These are phyloP conservation scores for Trichoderma aggressivum DNA, from an alignment of 2,329 filamentous ascomycete genomes.

Conservation along the genomic window DNA sequence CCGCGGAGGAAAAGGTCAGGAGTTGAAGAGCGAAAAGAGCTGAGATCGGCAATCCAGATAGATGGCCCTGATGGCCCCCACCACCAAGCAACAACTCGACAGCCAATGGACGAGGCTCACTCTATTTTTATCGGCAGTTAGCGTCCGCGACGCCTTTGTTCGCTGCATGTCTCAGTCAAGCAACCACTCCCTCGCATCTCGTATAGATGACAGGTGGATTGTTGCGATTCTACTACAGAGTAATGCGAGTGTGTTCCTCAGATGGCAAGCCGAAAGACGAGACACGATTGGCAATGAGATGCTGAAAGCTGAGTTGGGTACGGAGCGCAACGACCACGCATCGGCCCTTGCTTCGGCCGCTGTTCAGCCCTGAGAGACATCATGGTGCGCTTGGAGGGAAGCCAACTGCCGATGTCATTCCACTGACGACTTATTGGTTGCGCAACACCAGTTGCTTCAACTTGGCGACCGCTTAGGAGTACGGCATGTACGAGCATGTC, in stretches of 20 bases:
- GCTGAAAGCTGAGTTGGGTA: not conserved
- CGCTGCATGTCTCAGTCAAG: slow-evolving; percentile 1
- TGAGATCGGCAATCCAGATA: not conserved
- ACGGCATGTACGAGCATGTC: not conserved
- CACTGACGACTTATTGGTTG: not conserved
- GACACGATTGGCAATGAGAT: not conserved
- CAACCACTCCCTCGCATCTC: not conserved
- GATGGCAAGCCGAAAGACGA: not conserved
- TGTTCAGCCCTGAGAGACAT: not conserved
- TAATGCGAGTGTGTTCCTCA: not conserved
- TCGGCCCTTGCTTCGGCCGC: not conserved
- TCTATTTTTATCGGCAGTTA: slow-evolving; percentile 4
- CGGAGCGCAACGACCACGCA: not conserved
- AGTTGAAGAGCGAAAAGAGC: not conserved
- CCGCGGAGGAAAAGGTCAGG: not conserved
- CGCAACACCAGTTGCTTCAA: not conserved
- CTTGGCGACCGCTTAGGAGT: not conserved
- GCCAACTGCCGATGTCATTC: not conserved
- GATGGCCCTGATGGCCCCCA: not conserved
- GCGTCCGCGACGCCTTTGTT: not conserved
- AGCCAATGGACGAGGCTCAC: slow-evolving; percentile 7
- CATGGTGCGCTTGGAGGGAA: not conserved
- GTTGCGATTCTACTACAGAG: not conserved
- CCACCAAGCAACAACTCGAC: not conserved
- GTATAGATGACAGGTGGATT: not conserved